Evolutionary conservation across 1,139 yeast species (phyloP), one percentile per base, ranked within the genome.

Genomic region (Scheffersomyces illinoinensis): DNA sequence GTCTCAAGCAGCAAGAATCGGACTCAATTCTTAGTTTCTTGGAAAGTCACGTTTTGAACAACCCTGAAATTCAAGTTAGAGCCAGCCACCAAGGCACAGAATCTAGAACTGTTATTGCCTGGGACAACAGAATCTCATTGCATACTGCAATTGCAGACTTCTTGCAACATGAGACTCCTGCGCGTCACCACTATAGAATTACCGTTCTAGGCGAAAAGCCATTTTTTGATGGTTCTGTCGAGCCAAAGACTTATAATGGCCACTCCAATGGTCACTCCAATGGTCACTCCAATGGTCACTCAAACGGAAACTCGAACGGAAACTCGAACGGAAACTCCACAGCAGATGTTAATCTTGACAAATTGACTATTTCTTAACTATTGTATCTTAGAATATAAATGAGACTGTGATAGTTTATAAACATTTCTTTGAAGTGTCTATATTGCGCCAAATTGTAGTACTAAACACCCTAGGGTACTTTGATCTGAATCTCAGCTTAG

Each of bases 401-500:
- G 14, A 33, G 17, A 33, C 12, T 26, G 8, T 26, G 12, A 4
- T 3, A 26, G 6, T 7, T 2, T 26, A 2, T 26, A 21, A 26
- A 7, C 12, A 26, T 3, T 7, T 26, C 33, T 26, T 4, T 26
- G 6, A 26, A 3, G 33, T 26, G 2, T 21, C 21, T 21, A 21
- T 21, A 21, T 21, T 21, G 21, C 21, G 4, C 21, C 2, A 21
- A 21, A 21, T 21, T 21, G 21, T 21, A 21, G 4, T 21, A 21
- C 33, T 26, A 26, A 26, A 3, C 12, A 4, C 21, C 21, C 62
- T 62, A 33, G 83, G 75, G 61, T 76, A 83, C 62, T 71, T 78
- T 5, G 85, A 81, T 61, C 78, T 75, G 12, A 83, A 84, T 63
- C 86, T 73, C 66, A 83, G 71, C 61, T 73, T 74, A 2, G 85